Base-by-base conservation (phyloP, 2,329 filamentous ascomycete species). In the Drechslerella dactyloides region DNA sequence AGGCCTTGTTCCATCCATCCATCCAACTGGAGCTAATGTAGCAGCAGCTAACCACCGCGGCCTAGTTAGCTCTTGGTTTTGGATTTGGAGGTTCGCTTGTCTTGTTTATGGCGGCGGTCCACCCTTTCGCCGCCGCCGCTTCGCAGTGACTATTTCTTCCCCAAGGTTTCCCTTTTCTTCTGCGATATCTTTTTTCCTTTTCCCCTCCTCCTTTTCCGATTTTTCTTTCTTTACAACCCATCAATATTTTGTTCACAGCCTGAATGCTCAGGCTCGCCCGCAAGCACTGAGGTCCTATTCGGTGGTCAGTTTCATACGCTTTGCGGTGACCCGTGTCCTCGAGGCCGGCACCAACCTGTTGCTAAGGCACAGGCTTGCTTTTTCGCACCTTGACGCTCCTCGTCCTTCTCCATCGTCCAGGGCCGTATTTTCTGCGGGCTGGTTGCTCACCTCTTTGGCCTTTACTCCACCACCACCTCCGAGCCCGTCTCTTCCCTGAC, bases 371-470 rank as follows among this genome's bases (percentile, higher is more conserved):
- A 73, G 69, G 61, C 56, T 72, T 72, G 75, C 75, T 74, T 76
- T 76, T 76, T 76, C 73, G 69, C 73, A 75, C 73, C 64, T 68
- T 72, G 63, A 66, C 33, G 59, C 74, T 76, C 27, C 27, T 33
- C 27, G 8, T 33, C 27, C 27, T 33, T 33, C 27, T 33, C 74
- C 66, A 73, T 64, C 44, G 5, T 48, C 44, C 44, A 48, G 19
- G 44, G 64, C 68, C 73, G 74, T 70, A 66, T 75, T 65, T 48
- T 48, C 44, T 23, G 73, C 70, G 69, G 70, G 56, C 74, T 58
- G 73, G 69, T 64, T 63, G 69, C 72, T 70, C 63, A 50, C 59
- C 55, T 73, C 72, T 69, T 73, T 74, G 51, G 63, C 61, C 54
- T 61, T 35, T 48, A 33, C 46, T 66, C 60, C 64, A 59, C 57